Percentiles rank a stretch among this genome's conserved stretches.
Conservation (phyloP, 305 asterid species). For the Rubia tinctorum region DNA sequence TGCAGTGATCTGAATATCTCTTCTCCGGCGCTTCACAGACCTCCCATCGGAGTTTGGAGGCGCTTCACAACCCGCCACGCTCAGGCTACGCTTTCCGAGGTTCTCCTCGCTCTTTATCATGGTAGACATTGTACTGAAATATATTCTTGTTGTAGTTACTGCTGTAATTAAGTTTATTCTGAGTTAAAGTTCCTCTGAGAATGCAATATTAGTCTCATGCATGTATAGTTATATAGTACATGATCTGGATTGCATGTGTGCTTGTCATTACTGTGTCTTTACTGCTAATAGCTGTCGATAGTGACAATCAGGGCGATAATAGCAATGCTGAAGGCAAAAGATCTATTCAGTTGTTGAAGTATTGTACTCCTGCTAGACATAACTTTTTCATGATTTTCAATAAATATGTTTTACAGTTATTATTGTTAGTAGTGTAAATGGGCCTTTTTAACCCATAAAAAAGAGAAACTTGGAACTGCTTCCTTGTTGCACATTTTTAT, state of each 20-base stretch:
- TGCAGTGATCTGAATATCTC: constrained; percentile 29
- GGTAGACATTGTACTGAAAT: constrained; percentile 24
- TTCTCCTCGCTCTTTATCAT: constrained; percentile 41
- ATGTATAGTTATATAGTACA: constrained; percentile 10
- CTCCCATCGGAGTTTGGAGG: constrained; percentile 19
- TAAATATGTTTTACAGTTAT: too few species aligned
- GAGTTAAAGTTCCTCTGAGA: background rate
- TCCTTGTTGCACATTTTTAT: too few species aligned
- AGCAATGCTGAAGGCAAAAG: constrained; percentile 25
- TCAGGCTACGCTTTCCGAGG: constrained; percentile 16
- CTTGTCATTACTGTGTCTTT: constrained; percentile 33
- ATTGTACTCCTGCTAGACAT: too few species aligned
- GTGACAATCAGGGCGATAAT: constrained; percentile 35
- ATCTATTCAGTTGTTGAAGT: background rate
- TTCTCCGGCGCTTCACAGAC: constrained; percentile 44
- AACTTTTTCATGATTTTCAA: too few species aligned
- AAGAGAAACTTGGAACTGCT: too few species aligned
- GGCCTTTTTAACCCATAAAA: too few species aligned
- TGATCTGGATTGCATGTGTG: constrained; percentile 7
- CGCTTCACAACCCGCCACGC: constrained; percentile 6
- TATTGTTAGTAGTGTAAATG: too few species aligned
- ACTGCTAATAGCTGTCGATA: constrained; percentile 12
- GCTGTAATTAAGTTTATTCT: background rate
- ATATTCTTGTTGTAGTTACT: background rate
- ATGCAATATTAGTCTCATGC: constrained; percentile 2